Conservation (phyloP, 2,329 filamentous ascomycete species). For the Fusarium secorum region DNA sequence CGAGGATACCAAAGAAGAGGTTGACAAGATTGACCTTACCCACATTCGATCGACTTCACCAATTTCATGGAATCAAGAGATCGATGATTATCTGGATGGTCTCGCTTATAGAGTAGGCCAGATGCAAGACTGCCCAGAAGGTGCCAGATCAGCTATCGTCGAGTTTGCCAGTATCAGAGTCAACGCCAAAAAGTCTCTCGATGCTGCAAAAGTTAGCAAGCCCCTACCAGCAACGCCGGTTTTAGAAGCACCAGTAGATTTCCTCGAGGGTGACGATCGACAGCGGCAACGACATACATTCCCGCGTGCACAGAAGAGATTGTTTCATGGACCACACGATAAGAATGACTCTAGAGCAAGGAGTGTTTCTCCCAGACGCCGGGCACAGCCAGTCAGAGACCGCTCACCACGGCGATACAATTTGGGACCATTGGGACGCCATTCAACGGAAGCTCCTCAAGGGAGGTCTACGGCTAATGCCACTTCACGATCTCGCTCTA, state of each 20-base stretch:
- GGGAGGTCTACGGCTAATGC: not conserved
- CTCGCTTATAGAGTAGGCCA: slow-evolving; percentile 48
- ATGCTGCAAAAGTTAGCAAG: slow-evolving; percentile 32
- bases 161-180: slow-evolving; percentile 33
- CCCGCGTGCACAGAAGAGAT: slow-evolving; percentile 1
- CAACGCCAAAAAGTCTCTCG: not conserved
- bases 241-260: slow-evolving; percentile 36
- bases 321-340: not conserved
- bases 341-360: not conserved
- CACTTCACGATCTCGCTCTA: not conserved
- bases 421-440: not conserved
- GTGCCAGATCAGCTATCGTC: slow-evolving; percentile 41
- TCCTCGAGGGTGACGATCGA: slow-evolving; percentile 4
- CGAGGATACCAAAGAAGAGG: not conserved
- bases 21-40: slow-evolving; percentile 35
- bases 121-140: slow-evolving; percentile 38
- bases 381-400: not conserved
- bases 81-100: slow-evolving; percentile 37
- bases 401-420: not conserved
- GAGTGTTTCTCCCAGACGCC: slow-evolving; percentile 11
- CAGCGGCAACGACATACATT: not conserved
- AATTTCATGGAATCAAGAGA: slow-evolving; percentile 7
- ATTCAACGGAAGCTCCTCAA: not conserved
- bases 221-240: slow-evolving; percentile 45
- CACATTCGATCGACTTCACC: slow-evolving; percentile 17